Base-by-base conservation (phyloP, 2,329 filamentous ascomycete genomes). In the Ophiostoma ips region DNA sequence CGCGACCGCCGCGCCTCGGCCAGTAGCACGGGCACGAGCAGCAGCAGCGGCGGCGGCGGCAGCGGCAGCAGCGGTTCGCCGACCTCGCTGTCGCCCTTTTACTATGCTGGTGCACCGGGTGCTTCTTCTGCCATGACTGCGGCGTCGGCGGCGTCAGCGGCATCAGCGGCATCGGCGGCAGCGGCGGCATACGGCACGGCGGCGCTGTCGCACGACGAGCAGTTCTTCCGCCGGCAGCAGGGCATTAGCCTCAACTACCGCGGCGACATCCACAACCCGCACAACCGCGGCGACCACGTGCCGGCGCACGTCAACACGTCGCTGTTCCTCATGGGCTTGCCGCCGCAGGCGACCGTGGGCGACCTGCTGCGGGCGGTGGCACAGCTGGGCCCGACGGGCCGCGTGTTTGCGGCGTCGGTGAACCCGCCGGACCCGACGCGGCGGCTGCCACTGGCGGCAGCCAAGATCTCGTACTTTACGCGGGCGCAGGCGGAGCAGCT, bases 211-310 rank as follows among this genome's bases (percentile, higher is more conserved):
- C 28, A n/a, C 9, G 52, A 46, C 5, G 52, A 54, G 33, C 52
- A 52, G 37, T 19, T 19, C 16, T 52, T 50, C n/a, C 53, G 53
- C 13, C 50, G 41, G 13, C 50, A 33, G 30, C 53, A 55, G 41
- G 53, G 53, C 41, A 55, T 55, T 47, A 51, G 48, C 43, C 49
- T 36, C 52, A 55, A 54, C 49, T 55, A 55, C 49, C 54, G 54
- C 24, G 54, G 54, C 37, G 54, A 55, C 38, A 50, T 52, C 21
- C 38, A 50, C 53, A 55, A 56, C 38, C 54, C 52, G 3, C 52
- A 50, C 45, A 55, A 54, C 48, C 54, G 51, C 54, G 48, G 52
- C 40, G 54, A 53, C 41, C 46, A 55, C 43, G 48, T 56, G 15
- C 53, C 52, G 3, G 51, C 49, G 16, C 33, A 51, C 30, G 31